Evolutionary conservation across 345 rosid species (phyloP).

Genomic region (Hibiscus syriacus): DNA sequence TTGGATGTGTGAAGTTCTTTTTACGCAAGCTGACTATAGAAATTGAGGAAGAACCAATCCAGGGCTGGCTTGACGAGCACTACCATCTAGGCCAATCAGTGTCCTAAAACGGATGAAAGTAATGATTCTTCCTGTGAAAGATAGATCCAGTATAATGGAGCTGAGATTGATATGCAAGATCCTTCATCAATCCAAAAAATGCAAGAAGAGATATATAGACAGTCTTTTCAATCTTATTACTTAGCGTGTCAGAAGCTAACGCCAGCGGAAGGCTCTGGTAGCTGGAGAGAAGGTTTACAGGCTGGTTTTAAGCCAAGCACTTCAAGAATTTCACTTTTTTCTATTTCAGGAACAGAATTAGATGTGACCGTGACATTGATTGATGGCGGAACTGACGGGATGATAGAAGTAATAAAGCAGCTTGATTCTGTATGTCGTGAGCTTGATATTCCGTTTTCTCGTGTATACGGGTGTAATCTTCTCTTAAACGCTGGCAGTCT

Average conservation of each 20-base stretch:
- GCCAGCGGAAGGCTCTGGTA: constrained; percentile 78
- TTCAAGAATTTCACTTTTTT: constrained; percentile 64
- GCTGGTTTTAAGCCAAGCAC: constrained; percentile 80
- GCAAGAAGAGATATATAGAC: constrained; percentile 59
- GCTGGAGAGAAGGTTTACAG: constrained; percentile 69
- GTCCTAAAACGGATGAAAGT: constrained; percentile 44
- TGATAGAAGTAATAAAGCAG: constrained; percentile 69
- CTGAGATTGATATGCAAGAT: constrained; percentile 56
- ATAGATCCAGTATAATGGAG: constrained; percentile 47
- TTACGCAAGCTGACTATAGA: constrained; percentile 70
- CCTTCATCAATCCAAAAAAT: constrained; percentile 45
- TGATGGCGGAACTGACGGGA: constrained; percentile 83
- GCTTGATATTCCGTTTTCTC: constrained; percentile 79
- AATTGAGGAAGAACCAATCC: constrained; percentile 94
- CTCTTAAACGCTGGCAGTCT: constrained; percentile 51
- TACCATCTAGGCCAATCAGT: constrained; percentile 43
- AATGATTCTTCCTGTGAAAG: constrained; percentile 43
- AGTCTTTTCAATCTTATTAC: constrained; percentile 74
- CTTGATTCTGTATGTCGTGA: constrained; percentile 76
- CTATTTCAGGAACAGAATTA: constrained; percentile 74
- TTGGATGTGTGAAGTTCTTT: constrained; percentile 66
- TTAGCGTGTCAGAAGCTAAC: constrained; percentile 73
- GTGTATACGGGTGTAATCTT: constrained; percentile 78
- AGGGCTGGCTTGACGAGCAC: constrained; percentile 99
- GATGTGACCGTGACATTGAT: constrained; percentile 67